A percentile compares a stretch with the other conserved stretches of the same genome.
These are phyloP conservation scores for Erysimum cheiranthoides DNA, from an alignment of 345 rosid species.

Conservation along the genomic window DNA sequence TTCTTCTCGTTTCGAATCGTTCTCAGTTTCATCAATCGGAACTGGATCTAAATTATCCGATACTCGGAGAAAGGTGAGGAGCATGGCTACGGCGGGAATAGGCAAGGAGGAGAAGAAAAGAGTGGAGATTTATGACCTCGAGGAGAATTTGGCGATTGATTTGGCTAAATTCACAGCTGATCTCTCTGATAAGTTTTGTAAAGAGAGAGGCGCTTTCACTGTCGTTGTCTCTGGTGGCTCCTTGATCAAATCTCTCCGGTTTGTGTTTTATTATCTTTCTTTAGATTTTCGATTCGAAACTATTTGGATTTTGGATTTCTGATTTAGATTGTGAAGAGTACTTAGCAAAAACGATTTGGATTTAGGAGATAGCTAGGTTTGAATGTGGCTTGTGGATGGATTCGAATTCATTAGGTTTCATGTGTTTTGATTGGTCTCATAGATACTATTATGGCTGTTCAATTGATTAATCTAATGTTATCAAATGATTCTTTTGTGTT, in stretches of 20 bases:
- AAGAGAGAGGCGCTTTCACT: slow-evolving; percentile 73
- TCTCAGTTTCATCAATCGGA: slow-evolving; percentile 44
- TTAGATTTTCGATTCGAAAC: not conserved
- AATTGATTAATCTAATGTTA: not conserved
- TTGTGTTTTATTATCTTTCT: not conserved
- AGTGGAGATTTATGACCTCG: slow-evolving; percentile 62
- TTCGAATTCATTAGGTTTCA: not conserved
- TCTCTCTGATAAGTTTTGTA: slow-evolving; percentile 66
- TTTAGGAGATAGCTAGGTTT: slow-evolving; percentile 6
- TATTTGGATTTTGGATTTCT: not conserved
- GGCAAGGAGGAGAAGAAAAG: slow-evolving; percentile 42
- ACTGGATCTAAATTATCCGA: slow-evolving; percentile 10
- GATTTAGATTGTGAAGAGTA: slow-evolving; percentile 2
- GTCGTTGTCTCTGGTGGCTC: slow-evolving; percentile 91
- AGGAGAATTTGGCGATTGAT: slow-evolving; percentile 66
- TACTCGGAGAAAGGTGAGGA: slow-evolving; percentile 40
- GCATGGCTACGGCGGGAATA: slow-evolving; percentile 36
- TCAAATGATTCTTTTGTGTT: not conserved
- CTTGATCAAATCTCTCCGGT: slow-evolving; percentile 75
- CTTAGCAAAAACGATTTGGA: not conserved
- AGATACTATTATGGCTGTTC: not conserved
- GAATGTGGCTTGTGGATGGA: not conserved
- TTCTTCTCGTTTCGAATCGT: slow-evolving; percentile 15
- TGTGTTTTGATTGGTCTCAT: slow-evolving; percentile 12
- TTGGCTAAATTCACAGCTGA: slow-evolving; percentile 72